A percentile compares a stretch with the other conserved stretches of the same genome.
These are phyloP conservation scores for Stagonosporopsis vannaccii DNA, from an alignment of 2,329 filamentous ascomycete genomes.

Conservation along the genomic window DNA sequence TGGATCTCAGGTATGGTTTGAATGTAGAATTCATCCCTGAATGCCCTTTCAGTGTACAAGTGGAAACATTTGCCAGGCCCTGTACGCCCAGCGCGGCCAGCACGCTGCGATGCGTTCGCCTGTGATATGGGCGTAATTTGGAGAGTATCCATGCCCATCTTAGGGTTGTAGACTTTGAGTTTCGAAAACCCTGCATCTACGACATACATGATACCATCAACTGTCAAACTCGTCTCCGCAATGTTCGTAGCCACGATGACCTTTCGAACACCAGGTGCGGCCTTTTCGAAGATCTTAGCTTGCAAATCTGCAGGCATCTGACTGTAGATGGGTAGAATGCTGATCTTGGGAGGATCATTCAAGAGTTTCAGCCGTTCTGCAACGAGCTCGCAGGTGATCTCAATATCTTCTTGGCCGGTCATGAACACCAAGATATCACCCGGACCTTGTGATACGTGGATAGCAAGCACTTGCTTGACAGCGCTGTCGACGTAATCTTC, in stretches of 20 bases:
- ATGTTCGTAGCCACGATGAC: conserved; percentile 99
- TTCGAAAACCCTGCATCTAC: conserved; percentile 97
- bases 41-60: conserved; percentile 92
- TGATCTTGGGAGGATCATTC: conserved; percentile 93
- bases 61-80: conserved; percentile 95
- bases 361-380: conserved; percentile 86
- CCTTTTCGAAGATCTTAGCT: conserved; percentile 95
- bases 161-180: conserved; percentile 97
- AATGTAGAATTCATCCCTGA: conserved; percentile 94
- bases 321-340: conserved; percentile 96
- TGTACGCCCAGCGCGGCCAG: conserved; percentile 91
- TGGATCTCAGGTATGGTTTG: conserved; percentile 98
- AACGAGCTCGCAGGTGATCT: conserved; percentile 92
- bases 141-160: conserved; percentile 99
- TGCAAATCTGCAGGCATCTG: conserved; percentile 99
- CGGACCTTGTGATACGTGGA: conserved; percentile 91
- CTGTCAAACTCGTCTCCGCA: conserved; percentile 95
- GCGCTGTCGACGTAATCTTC: conserved; percentile 98
- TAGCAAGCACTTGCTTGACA: conserved; percentile 92
- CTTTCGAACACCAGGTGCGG: conserved; percentile 88
- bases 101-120: conserved; percentile 91
- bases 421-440: conserved; percentile 99
- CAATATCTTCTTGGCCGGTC: conserved; percentile 99
- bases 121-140: conserved; percentile 98
- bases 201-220: conserved; percentile 99